Evolutionary conservation across 2,329 filamentous ascomycete species (phyloP), one percentile per base, ranked within the genome.

Genomic region (Penicillium sp.): DNA sequence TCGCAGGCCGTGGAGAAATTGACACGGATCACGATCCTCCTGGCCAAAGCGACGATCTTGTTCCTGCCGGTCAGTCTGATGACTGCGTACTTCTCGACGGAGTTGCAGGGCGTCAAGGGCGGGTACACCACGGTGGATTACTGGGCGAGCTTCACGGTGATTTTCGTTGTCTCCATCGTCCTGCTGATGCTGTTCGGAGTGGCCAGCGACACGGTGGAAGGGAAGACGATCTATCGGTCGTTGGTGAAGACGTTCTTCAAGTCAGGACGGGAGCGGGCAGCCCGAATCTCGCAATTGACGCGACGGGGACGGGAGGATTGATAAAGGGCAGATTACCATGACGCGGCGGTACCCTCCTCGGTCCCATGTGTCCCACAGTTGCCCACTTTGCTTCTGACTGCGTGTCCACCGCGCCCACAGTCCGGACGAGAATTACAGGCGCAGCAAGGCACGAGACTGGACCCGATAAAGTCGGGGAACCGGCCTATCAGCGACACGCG

Each of bases 1-100:
- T 88, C 86, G 0, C 81, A 84, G 57, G 82, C 84, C 4, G 87
- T 89, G 10, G 87, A 89, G 53, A 80, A 85, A 18, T 78, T 91
- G 18, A 90, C 87, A 0, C 78, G 87, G 51, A 85, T 87, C 56
- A 88, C 87, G 3, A 83, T 89, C 4, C 74, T 91, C 5, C 76
- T 91, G 10, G 87, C 86, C 42, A 90, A 91, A 66, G 82, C 87
- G 5, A 88, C 85, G 11, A 87, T 90, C 36, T 76, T 90, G 46
- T 91, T 91, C 72, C 77, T 90, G 49, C 88, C 88, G 0, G 85
- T 90, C 54, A 86, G 81, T 58, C 79, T 90, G 44, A 85, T 90
- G 82, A 89, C 87, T 3, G 83, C 78, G 28, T 91, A 90, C 69
- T 91, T 90, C 67, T 85, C 83, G 5, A 79, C 86, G 1, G 80